phyloP scores from a whole-genome alignment of 352 stramenopile species.

The Thraustochytrium sp. region DNA sequence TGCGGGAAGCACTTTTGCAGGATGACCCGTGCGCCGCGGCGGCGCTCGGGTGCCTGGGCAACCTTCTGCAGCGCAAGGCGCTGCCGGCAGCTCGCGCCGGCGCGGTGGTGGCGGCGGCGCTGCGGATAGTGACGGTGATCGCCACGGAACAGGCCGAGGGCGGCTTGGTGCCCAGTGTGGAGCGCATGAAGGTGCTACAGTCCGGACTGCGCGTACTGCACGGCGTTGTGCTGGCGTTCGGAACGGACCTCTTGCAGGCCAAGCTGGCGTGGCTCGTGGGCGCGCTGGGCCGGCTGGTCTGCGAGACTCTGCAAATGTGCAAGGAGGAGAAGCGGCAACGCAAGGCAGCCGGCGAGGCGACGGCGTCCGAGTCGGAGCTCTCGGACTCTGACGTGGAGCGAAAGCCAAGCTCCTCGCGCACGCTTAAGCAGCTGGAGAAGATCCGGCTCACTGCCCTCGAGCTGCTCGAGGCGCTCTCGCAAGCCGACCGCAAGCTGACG shows the following conservation, averaged over 20 bases:
- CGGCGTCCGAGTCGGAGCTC: slow-evolving; percentile 3
- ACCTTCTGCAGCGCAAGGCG: slow-evolving; percentile 30
- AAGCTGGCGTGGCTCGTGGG: slow-evolving; percentile 10
- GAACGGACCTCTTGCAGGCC: neutral
- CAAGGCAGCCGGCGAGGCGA: neutral
- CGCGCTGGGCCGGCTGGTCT: neutral
- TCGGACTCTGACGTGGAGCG: slow-evolving; percentile 33
- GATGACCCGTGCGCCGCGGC: neutral
- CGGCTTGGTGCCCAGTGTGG: no score
- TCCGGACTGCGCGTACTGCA: slow-evolving; percentile 7
- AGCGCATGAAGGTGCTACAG: neutral
- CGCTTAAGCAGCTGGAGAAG: slow-evolving; percentile 34
- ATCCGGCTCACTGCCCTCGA: neutral
- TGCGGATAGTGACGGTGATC: neutral
- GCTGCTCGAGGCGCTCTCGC: neutral
- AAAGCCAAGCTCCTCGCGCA: neutral
- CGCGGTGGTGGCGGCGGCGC: neutral
- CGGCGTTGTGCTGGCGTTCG: neutral
- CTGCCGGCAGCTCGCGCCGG: neutral
- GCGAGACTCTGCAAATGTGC: neutral
- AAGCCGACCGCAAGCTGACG: neutral
- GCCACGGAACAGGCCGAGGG: no score
- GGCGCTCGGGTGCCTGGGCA: neutral
- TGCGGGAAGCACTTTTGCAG: neutral
- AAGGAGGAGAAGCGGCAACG: neutral